These are phyloP conservation scores for Lunasporangiospora selenospora DNA, from an alignment of 192 early-diverging fungal species.

Conservation along the genomic window DNA sequence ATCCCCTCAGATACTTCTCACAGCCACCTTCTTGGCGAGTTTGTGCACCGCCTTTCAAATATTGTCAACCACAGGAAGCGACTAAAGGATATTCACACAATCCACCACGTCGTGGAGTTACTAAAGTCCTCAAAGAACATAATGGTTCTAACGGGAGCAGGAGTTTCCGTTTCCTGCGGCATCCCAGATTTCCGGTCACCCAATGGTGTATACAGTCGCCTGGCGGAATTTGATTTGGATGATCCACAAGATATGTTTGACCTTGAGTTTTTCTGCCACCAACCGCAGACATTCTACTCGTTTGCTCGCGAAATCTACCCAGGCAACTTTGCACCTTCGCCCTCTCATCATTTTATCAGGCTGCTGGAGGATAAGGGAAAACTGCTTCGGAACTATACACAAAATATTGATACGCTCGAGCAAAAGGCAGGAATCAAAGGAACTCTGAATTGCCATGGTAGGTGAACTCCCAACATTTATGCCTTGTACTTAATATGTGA, in stretches of 20 bases:
- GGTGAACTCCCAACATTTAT: background rate
- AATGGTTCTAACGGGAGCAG: slow-evolving; percentile 92
- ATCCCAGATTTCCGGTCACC: slow-evolving; percentile 98
- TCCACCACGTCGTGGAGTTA: slow-evolving; percentile 71
- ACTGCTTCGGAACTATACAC: slow-evolving; percentile 94
- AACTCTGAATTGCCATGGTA: slow-evolving; percentile 92
- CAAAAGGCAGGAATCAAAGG: slow-evolving; percentile 81
- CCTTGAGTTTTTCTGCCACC: slow-evolving; percentile 85
- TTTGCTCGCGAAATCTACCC: slow-evolving; percentile 94
- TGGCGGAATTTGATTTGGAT: slow-evolving; percentile 89
- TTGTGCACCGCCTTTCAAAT: slow-evolving; percentile 61
- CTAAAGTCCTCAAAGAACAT: slow-evolving; percentile 70
- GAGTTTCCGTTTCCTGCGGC: slow-evolving; percentile 93
- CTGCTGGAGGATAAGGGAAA: slow-evolving; percentile 85
- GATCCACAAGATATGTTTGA: slow-evolving; percentile 98
- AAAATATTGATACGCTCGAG: slow-evolving; percentile 98
- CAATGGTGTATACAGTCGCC: slow-evolving; percentile 87
- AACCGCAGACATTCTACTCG: slow-evolving; percentile 94
- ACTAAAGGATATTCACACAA: slow-evolving; percentile 60
- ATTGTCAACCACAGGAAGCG: slow-evolving; percentile 61
- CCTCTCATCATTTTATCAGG: slow-evolving; percentile 89
- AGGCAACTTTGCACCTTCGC: slow-evolving; percentile 85
- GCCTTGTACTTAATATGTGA: background rate
- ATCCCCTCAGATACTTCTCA: slow-evolving; percentile 55
- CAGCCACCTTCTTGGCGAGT: slow-evolving; percentile 63